These are phyloP conservation scores for Xylaria sp. DNA, from an alignment of 2,329 filamentous ascomycete genomes.

Conservation along the genomic window DNA sequence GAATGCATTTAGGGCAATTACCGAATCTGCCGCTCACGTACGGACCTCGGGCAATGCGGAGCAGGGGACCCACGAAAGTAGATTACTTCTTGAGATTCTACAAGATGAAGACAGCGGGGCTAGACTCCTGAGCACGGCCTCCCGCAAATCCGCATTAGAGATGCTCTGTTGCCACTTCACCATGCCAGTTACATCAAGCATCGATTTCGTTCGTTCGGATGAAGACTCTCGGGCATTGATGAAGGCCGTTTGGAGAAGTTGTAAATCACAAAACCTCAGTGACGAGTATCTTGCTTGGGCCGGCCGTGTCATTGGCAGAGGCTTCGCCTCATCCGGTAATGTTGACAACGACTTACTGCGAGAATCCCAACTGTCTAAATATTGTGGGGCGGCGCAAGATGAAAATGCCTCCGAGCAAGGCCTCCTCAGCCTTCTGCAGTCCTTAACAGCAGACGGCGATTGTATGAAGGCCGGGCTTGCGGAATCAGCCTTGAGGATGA, in stretches of 20 bases:
- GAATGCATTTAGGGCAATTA: slow-evolving; percentile 68
- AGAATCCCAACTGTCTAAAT: slow-evolving; percentile 63
- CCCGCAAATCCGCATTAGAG: slow-evolving; percentile 71
- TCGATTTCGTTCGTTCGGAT: slow-evolving; percentile 75
- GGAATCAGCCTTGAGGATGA: slow-evolving; percentile 62
- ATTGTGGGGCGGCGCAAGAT: slow-evolving; percentile 52
- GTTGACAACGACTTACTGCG: slow-evolving; percentile 65
- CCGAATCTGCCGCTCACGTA: slow-evolving; percentile 70
- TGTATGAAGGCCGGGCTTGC: slow-evolving; percentile 63
- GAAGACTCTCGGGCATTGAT: slow-evolving; percentile 65
- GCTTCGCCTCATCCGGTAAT: slow-evolving; percentile 77
- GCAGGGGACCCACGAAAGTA: slow-evolving; percentile 75
- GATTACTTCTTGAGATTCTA: slow-evolving; percentile 78
- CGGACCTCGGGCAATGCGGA: slow-evolving; percentile 71
- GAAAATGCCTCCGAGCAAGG: slow-evolving; percentile 66
- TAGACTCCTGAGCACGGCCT: slow-evolving; percentile 71
- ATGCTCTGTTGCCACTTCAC: slow-evolving; percentile 79
- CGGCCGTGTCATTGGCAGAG: slow-evolving; percentile 80
- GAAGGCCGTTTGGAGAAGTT: slow-evolving; percentile 76
- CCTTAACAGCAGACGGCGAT: slow-evolving; percentile 64
- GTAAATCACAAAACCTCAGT: slow-evolving; percentile 66
- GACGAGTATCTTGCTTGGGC: slow-evolving; percentile 82
- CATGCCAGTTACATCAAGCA: slow-evolving; percentile 58
- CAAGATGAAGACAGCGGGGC: slow-evolving; percentile 68
- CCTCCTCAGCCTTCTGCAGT: slow-evolving; percentile 65